phyloP scores from a whole-genome alignment of 768 basidiomycete genomes.

The Rubroboletus pulcherrimus region DNA sequence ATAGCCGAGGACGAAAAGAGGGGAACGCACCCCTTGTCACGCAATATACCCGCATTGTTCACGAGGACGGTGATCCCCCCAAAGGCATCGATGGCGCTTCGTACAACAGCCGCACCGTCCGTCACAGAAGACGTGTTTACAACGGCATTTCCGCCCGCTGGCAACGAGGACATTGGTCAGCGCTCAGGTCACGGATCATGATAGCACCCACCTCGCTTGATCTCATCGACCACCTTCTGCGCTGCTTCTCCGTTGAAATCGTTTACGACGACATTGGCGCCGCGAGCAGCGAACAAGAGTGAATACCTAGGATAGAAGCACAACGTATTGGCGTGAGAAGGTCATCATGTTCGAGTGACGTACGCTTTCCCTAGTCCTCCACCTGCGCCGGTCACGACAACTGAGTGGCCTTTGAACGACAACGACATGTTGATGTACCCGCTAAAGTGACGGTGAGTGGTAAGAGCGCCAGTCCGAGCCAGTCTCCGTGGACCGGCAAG shows the following conservation, averaged over 20 bases:
- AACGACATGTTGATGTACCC: slow-evolving; percentile 35
- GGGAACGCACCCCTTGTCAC: slow-evolving; percentile 65
- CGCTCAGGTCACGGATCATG: background rate
- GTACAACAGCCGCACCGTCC: slow-evolving; percentile 82
- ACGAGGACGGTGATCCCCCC: slow-evolving; percentile 84
- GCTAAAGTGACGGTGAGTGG: background rate
- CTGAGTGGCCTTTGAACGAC: slow-evolving; percentile 86
- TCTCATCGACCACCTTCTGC: slow-evolving; percentile 89
- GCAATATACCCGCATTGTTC: slow-evolving; percentile 92
- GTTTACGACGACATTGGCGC: slow-evolving; percentile 93
- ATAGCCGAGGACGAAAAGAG: background rate
- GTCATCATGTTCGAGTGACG: slow-evolving; percentile 29
- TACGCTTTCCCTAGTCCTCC: slow-evolving; percentile 92
- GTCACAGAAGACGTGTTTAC: slow-evolving; percentile 82
- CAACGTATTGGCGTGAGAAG: background rate
- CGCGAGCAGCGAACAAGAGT: slow-evolving; percentile 85
- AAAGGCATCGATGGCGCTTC: slow-evolving; percentile 81
- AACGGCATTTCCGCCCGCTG: slow-evolving; percentile 88
- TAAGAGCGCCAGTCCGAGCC: background rate
- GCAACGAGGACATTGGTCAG: background rate
- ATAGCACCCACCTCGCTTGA: slow-evolving; percentile 58
- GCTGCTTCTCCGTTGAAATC: slow-evolving; percentile 88
- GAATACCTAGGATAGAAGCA: slow-evolving; percentile 61
- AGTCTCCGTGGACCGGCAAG: background rate
- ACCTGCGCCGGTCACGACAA: slow-evolving; percentile 93